These are phyloP conservation scores for Sclerotinia minor DNA, from an alignment of 2,329 filamentous ascomycete species.

Conservation along the genomic window DNA sequence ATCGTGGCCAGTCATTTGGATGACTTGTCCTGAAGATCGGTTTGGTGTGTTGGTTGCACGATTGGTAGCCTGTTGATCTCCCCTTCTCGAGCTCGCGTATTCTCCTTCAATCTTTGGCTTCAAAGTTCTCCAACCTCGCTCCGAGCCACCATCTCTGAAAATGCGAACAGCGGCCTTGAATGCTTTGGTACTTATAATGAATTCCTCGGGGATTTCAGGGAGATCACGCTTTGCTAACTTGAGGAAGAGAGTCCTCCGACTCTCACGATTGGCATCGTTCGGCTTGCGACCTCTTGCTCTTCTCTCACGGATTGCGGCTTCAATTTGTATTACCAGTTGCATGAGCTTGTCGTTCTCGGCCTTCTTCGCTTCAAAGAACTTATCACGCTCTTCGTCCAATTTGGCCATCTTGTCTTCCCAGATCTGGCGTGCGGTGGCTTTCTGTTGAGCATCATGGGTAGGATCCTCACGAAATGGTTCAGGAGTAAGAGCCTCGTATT, in stretches of 20 bases:
- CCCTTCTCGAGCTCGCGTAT: slow-evolving; percentile 26
- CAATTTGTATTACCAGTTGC: slow-evolving; percentile 37
- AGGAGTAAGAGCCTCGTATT: slow-evolving; percentile 38
- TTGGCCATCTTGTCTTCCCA: slow-evolving; percentile 33
- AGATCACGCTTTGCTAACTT: slow-evolving; percentile 36
- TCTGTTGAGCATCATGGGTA: slow-evolving; percentile 33
- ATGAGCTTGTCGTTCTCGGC: slow-evolving; percentile 37
- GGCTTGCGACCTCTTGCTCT: slow-evolving; percentile 34
- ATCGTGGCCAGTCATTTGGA: slow-evolving; percentile 3
- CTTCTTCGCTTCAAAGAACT: slow-evolving; percentile 37
- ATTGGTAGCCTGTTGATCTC: not conserved
- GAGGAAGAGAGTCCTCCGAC: slow-evolving; percentile 36
- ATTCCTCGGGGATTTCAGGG: slow-evolving; percentile 34
- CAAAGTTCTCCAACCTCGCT: slow-evolving; percentile 39
- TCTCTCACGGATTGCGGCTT: slow-evolving; percentile 33
- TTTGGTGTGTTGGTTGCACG: not conserved
- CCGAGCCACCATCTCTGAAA: slow-evolving; percentile 38
- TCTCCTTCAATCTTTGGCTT: slow-evolving; percentile 40
- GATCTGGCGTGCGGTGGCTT: slow-evolving; percentile 31
- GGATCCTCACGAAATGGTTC: slow-evolving; percentile 35
- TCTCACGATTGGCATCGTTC: slow-evolving; percentile 34
- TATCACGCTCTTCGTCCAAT: slow-evolving; percentile 32
- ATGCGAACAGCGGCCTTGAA: slow-evolving; percentile 40
- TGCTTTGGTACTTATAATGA: slow-evolving; percentile 33
- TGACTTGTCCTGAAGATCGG: not conserved